Percentiles rank a stretch among this genome's conserved stretches.
These are phyloP conservation scores for Trichoderma simmonsii DNA, from an alignment of 2,329 filamentous ascomycete genomes.

Conservation along the genomic window DNA sequence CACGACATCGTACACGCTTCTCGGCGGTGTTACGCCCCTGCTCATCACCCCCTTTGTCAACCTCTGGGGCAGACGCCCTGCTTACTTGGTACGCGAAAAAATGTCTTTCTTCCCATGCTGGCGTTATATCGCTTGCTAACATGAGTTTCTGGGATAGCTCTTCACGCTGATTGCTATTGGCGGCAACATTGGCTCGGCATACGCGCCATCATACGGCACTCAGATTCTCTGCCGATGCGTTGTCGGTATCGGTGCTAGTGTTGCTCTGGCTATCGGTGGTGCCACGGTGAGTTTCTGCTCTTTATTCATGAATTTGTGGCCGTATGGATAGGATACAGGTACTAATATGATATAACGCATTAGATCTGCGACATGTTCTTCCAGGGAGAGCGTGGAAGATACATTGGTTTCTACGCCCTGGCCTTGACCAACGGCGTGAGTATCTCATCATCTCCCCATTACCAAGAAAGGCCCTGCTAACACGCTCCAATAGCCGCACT, in stretches of 20 bases:
- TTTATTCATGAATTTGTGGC: neutral
- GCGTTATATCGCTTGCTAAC: neutral
- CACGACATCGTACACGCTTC: constrained; percentile 14
- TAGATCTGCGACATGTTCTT: constrained; percentile 14
- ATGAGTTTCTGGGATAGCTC: neutral
- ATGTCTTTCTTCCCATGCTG: too few species aligned
- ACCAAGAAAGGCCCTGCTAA: neutral
- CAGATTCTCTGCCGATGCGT: constrained; percentile 5
- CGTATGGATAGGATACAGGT: neutral
- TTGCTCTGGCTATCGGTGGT: constrained; percentile 11
- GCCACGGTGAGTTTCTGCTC: neutral
- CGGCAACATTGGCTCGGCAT: constrained; percentile 10
- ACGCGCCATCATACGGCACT: constrained; percentile 9
- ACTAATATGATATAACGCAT: neutral
- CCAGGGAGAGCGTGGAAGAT: constrained; percentile 11
- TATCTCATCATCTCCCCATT: neutral
- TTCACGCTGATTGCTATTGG: constrained; percentile 5
- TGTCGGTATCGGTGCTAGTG: constrained; percentile 2
- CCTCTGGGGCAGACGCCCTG: constrained; percentile 5
- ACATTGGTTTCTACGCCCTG: constrained; percentile 14
- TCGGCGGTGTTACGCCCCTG: constrained; percentile 10
- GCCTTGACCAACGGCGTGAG: constrained; percentile 10
- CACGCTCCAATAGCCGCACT: neutral
- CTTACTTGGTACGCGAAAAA: neutral
- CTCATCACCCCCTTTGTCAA: constrained; percentile 8